These are phyloP conservation scores for Sesbania bispinosa DNA, from an alignment of 306 rosid genomes.

Conservation along the genomic window DNA sequence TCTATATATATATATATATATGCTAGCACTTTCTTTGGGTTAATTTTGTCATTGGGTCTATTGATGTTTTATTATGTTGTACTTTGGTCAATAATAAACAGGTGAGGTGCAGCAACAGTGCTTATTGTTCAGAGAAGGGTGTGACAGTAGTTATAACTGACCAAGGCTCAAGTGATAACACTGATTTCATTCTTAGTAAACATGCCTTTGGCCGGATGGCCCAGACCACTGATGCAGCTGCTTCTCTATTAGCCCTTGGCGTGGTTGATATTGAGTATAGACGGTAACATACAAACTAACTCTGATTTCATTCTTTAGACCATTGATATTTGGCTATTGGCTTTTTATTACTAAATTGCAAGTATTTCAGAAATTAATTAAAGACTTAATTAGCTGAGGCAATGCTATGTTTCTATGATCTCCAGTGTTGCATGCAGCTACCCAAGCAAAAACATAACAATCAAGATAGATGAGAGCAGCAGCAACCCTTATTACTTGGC, in stretches of 20 bases:
- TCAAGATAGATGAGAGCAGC: constrained; percentile 79
- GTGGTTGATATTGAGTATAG: constrained; percentile 64
- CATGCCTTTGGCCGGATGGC: constrained; percentile 73
- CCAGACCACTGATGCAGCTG: constrained; percentile 50
- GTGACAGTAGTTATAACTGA: constrained; percentile 72
- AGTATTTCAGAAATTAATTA: no score
- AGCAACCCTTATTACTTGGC: constrained; percentile 69
- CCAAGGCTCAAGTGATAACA: constrained; percentile 58
- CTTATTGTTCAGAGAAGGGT: constrained; percentile 67
- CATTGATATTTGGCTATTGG: no score
- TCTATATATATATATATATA: no score
- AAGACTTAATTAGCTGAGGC: no score
- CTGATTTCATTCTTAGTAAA: constrained; percentile 75
- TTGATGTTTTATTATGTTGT: background rate
- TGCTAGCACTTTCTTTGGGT: no score
- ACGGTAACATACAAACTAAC: no score
- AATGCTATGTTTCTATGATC: no score
- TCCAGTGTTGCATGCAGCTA: constrained; percentile 85
- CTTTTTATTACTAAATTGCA: no score
- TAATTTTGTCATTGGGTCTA: background rate
- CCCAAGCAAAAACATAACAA: constrained; percentile 67
- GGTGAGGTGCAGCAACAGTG: constrained; percentile 73
- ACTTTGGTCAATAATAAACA: constrained; percentile 27
- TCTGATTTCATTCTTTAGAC: no score
- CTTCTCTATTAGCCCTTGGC: constrained; percentile 56